Evolutionary conservation across 495 filamentous ascomycete species (phyloP), one percentile per base, ranked within the genome.

Genomic region (Penicillium tannophilum): DNA sequence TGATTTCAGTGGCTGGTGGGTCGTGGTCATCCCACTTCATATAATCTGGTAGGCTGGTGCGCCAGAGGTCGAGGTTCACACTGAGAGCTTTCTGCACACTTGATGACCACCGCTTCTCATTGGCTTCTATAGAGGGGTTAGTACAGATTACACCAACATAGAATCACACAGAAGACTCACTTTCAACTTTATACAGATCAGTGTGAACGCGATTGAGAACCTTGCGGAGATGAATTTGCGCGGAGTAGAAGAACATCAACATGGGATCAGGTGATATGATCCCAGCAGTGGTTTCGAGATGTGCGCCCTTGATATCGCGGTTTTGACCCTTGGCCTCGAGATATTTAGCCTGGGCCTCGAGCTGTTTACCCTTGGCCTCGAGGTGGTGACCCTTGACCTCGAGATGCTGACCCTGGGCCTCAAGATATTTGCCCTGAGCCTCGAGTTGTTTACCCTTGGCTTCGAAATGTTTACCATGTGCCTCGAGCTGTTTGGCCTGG

Each of bases 181-280:
- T 55, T 55, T 83, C 76, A 30, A 85, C 84, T 61, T 89, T 86
- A 69, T 94, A 95, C 6, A 96, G 82, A 59, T 86, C 84, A 6
- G 83, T 87, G 64, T 97, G 93, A 39, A 93, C 86, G 39, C 86
- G 76, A 67, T 98, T 97, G 23, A 98, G 76, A 46, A 90, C 81
- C 62, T 92, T 93, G 19, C 94, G 85, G 35, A 98, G 79, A 63
- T 90, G 89, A 46, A 97, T 85, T 72, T 97, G 94, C 10, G 88
- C 89, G 4, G 85, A 84, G 68, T 97, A 98, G 68, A 88, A 92
- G 58, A 88, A 81, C 80, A 92, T 84, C 59, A 91, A 83, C 45
- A 75, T 56, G 63, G 73, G 70, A 36, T 58, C 67, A 12, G 69
- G 71, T 5, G 68, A 67, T 1, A 57, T 58, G 3, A 76, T 66